Base-by-base conservation (phyloP, 2,329 filamentous ascomycete genomes). In the Ophioceras dolichostomum region DNA sequence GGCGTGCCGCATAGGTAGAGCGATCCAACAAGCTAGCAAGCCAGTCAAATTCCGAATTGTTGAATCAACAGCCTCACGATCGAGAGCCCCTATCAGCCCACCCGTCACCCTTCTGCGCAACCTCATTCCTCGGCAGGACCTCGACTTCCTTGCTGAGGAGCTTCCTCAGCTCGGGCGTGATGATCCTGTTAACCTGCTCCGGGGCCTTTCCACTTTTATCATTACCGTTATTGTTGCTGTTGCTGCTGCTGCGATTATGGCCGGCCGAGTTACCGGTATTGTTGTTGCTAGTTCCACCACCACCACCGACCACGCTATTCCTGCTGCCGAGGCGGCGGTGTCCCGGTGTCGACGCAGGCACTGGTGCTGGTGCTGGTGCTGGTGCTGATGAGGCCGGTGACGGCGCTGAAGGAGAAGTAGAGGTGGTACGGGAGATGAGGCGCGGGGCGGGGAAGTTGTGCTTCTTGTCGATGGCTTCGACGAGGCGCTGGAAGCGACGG, bases 391-490 rank as follows among this genome's bases (percentile, higher is more conserved):
- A 31, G 26, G 36, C 29, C 18, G 41, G 21, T 1, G 37, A 12
- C 5, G 28, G 21, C 13, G 28, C 33, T 43, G 31, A 26, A 4
- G 31, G 19, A 32, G 20, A 21, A 17, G 32, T 46, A 39, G 29
- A 47, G 5, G 39, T 28, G 16, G 13, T 39, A 10, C 40, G 38
- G 40, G 10, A 32, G n/a, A 14, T n/a, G 7, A 24, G n/a, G 50
- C 61, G 53, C 40, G 70, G 76, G 1, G 66, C 62, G 0, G 87
- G 87, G 48, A 94, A 93, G 51, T 84, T 87, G 36, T 80, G 70
- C 57, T 91, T 93, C 62, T 91, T 89, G 58, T 98, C 93, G 26
- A 94, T 80, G 1, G 85, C 83, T 51, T 96, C 86, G 10, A 98
- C 82, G 2, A 85, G 80, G 32, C 87, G 74, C 51, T 93, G 80